Conservation (phyloP, 495 filamentous ascomycete species). For the Amniculicola lignicola region DNA sequence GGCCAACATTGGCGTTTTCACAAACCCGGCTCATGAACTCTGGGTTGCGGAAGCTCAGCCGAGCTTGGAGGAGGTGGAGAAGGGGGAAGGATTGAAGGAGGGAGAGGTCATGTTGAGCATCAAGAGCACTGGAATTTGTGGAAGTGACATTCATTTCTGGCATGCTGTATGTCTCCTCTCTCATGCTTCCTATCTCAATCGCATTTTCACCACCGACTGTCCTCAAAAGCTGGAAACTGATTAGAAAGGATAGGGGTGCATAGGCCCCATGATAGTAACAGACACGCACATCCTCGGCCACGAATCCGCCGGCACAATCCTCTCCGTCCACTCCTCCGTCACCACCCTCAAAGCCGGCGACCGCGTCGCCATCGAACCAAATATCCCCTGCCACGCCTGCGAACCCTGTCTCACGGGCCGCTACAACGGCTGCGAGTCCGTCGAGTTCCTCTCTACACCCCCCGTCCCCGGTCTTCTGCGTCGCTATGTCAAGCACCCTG, state of each 20-base stretch:
- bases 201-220: neutral
- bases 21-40: slow-evolving; percentile 84
- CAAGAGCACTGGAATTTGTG: slow-evolving; percentile 91
- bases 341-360: slow-evolving; percentile 73
- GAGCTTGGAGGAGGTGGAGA: slow-evolving; percentile 68
- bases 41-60: slow-evolving; percentile 81
- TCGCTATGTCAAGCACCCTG: slow-evolving; percentile 89
- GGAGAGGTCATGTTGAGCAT: slow-evolving; percentile 83
- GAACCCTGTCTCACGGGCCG: slow-evolving; percentile 85
- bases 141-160: slow-evolving; percentile 95
- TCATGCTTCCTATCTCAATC: neutral
- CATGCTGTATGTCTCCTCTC: slow-evolving; percentile 50
- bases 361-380: slow-evolving; percentile 86
- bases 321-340: slow-evolving; percentile 78
- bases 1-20: slow-evolving; percentile 92
- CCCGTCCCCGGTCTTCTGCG: slow-evolving; percentile 84
- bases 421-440: slow-evolving; percentile 87
- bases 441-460: slow-evolving; percentile 83
- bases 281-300: slow-evolving; percentile 87
- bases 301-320: slow-evolving; percentile 81
- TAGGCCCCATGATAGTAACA: slow-evolving; percentile 89
- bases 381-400: slow-evolving; percentile 83
- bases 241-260: slow-evolving; percentile 60
- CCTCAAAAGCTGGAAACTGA: too few relatives aligned
- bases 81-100: slow-evolving; percentile 63